phyloP scores from a whole-genome alignment of 345 rosid species.

The Hirschfeldia incana region DNA sequence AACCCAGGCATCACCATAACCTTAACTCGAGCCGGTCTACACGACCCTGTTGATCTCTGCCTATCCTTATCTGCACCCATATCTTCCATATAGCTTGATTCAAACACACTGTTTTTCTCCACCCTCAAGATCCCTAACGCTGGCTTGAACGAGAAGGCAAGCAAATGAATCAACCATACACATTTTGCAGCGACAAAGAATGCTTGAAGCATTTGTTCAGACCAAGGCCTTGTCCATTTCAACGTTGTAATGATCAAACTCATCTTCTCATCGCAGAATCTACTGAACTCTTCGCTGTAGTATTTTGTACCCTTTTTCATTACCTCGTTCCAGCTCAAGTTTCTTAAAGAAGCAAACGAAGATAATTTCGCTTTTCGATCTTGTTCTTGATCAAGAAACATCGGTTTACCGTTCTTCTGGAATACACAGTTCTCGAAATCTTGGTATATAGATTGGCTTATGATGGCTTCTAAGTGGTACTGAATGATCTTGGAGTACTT shows the following conservation, averaged over 20 bases:
- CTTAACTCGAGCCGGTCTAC: slow-evolving; percentile 60
- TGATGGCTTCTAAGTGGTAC: slow-evolving; percentile 77
- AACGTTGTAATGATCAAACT: slow-evolving; percentile 71
- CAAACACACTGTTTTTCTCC: slow-evolving; percentile 70
- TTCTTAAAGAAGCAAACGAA: slow-evolving; percentile 73
- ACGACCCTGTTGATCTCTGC: slow-evolving; percentile 31
- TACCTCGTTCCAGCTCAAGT: slow-evolving; percentile 95
- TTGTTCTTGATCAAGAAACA: slow-evolving; percentile 69
- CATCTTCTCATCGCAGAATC: slow-evolving; percentile 97
- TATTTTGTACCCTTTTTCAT: slow-evolving; percentile 84
- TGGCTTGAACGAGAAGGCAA: slow-evolving; percentile 88
- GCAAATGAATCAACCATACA: slow-evolving; percentile 92
- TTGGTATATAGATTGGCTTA: slow-evolving; percentile 81
- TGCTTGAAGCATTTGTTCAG: slow-evolving; percentile 79
- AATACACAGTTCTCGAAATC: slow-evolving; percentile 87
- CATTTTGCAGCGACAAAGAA: slow-evolving; percentile 94
- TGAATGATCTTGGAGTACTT: slow-evolving; percentile 68
- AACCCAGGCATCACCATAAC: slow-evolving; percentile 96
- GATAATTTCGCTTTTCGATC: slow-evolving; percentile 77
- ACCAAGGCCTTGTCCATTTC: slow-evolving; percentile 92
- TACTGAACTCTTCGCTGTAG: slow-evolving; percentile 93
- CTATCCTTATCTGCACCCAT: slow-evolving; percentile 65
- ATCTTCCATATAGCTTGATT: slow-evolving; percentile 86
- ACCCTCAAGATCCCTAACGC: slow-evolving; percentile 75
- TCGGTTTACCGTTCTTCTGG: slow-evolving; percentile 75